phyloP scores from a whole-genome alignment of 257 asterid species.

The Lavandula angustifolia region DNA sequence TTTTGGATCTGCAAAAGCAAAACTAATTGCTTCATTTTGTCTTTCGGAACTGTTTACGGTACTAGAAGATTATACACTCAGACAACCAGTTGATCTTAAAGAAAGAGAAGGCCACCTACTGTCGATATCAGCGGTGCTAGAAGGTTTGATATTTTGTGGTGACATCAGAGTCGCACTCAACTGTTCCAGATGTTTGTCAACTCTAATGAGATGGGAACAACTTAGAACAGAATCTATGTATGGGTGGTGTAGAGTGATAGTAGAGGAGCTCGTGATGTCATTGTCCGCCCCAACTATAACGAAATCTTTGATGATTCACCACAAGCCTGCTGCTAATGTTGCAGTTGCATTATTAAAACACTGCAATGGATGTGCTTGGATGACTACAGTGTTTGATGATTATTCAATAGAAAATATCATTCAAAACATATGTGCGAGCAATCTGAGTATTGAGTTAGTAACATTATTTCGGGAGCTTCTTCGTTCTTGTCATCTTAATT shows the following conservation, averaged over 20 bases:
- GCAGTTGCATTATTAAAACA: slow-evolving; percentile 66
- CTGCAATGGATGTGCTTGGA: slow-evolving; percentile 57
- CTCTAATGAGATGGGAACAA: slow-evolving; percentile 59
- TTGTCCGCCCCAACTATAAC: slow-evolving; percentile 63
- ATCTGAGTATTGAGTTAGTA: slow-evolving; percentile 62
- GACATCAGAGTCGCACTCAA: slow-evolving; percentile 62
- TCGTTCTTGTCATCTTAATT: slow-evolving; percentile 55
- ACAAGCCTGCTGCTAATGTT: slow-evolving; percentile 64
- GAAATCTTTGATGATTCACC: slow-evolving; percentile 48
- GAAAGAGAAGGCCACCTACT: slow-evolving; percentile 49
- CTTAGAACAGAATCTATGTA: slow-evolving; percentile 39
- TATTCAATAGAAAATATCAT: slow-evolving; percentile 54
- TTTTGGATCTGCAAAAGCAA: slow-evolving; percentile 71
- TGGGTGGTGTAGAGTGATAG: slow-evolving; percentile 74
- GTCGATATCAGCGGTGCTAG: slow-evolving; percentile 59
- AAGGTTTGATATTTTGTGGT: slow-evolving; percentile 67
- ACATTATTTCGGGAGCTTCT: slow-evolving; percentile 67
- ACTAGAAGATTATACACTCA: slow-evolving; percentile 41
- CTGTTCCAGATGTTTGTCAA: slow-evolving; percentile 70
- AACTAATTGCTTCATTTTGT: slow-evolving; percentile 68
- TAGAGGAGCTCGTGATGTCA: slow-evolving; percentile 82
- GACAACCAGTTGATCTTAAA: slow-evolving; percentile 40
- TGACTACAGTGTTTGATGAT: slow-evolving; percentile 58
- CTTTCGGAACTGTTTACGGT: slow-evolving; percentile 65
- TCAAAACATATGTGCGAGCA: slow-evolving; percentile 53